Base-by-base conservation (phyloP, 1,284 basidiomycete genomes). In the Amylostereum areolatum region DNA sequence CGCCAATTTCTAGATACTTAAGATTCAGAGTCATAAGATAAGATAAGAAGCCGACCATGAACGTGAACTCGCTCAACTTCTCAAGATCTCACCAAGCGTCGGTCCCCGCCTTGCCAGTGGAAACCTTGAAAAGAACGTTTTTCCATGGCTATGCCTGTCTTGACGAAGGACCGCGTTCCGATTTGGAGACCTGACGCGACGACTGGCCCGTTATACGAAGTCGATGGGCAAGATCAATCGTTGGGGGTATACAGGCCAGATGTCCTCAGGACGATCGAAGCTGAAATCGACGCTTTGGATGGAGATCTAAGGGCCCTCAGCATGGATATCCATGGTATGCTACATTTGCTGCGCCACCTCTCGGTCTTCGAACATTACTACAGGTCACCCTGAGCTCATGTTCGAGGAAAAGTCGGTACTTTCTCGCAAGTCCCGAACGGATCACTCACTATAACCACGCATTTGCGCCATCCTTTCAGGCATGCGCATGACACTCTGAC, bases 271-370 rank as follows among this genome's bases (percentile, higher is more conserved):
- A 75, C 76, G 2, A 82, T 88, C 47, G 80, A 83, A 49, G 62
- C 64, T 18, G 74, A 70, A 44, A 72, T 89, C 39, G 74, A 80
- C 47, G 68, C 62, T 8, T 65, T 84, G n/a, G 72, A 78, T 49
- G 62, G 62, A 0, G 77, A 81, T 47, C 66, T 89, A 50, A 69
- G 82, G 44, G 63, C 63, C 42, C 65, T 89, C 18, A 89, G 82
- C 60, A 62, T 87, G 28, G 78, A 84, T 58, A 87, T 90, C 24
- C 85, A 85, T 57, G 74, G 83, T 81, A 55, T 41, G 53, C 43
- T 33, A 18, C 30, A 24, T n/a, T n/a, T n/a, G n/a, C n/a, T n/a
- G n/a, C n/a, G n/a, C n/a, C n/a, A n/a, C n/a, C n/a, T n/a, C n/a
- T n/a, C n/a, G n/a, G n/a, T n/a, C 3, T 12, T 10, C 25, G n/a